Evolutionary conservation across 345 rosid species (phyloP).

Genomic region (Mallotus nudiflorus): DNA sequence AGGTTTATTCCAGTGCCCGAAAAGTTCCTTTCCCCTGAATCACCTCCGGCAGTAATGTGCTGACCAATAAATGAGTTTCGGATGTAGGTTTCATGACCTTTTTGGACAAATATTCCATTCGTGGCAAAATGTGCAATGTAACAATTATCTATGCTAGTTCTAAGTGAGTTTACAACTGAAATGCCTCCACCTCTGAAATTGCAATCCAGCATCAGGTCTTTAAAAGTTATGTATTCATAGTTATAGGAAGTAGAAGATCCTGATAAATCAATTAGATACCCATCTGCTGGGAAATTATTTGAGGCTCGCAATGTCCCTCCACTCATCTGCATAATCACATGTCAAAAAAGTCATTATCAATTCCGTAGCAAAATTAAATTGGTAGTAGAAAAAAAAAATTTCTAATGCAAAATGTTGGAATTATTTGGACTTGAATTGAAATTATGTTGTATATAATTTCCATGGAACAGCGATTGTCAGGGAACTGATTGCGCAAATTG

Average conservation of each 20-base stretch:
- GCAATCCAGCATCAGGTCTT: constrained; percentile 70
- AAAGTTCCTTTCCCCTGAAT: constrained; percentile 64
- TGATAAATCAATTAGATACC: constrained; percentile 66
- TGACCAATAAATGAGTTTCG: constrained; percentile 86
- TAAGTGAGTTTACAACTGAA: constrained; percentile 64
- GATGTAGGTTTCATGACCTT: constrained; percentile 85
- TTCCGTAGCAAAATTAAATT: neutral
- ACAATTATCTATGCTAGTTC: constrained; percentile 81
- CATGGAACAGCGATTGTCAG: too few species aligned
- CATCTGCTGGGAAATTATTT: constrained; percentile 65
- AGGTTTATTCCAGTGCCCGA: constrained; percentile 69
- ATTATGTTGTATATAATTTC: too few species aligned
- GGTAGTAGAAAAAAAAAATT: too few species aligned
- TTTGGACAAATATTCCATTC: constrained; percentile 61
- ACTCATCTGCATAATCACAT: constrained; percentile 45
- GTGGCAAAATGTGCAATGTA: constrained; percentile 69
- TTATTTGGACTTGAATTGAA: too few species aligned
- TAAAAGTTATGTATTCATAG: constrained; percentile 71
- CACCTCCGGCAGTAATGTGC: constrained; percentile 89
- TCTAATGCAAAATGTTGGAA: too few species aligned
- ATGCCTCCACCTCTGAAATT: constrained; percentile 91
- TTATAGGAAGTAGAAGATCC: constrained; percentile 37
- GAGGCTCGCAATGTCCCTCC: constrained; percentile 85
- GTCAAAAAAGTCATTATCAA: neutral
- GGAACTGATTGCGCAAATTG: too few species aligned